Base-by-base conservation (phyloP, 2,329 filamentous ascomycete species). In the Cryphonectria radicalis region DNA sequence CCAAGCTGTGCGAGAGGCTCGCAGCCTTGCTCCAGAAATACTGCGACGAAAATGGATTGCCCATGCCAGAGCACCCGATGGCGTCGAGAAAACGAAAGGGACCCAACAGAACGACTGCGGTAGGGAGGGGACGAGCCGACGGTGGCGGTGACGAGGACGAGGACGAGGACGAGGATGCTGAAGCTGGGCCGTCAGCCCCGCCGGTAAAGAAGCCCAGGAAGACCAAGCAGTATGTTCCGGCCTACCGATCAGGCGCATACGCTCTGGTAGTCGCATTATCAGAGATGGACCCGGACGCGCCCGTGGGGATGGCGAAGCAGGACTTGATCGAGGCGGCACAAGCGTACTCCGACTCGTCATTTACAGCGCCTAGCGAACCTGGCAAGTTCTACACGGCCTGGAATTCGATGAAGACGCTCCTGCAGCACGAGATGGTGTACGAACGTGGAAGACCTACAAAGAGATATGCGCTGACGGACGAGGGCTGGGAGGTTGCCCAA, bases 361-460 rank as follows among this genome's bases (percentile, higher is more conserved):
- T 94, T 76, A 91, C 87, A 0, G 89, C 87, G 0, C 90, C 92
- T 0, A 84, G 83, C 57, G 91, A 93, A 68, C 84, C 91, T 0
- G 90, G 86, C 14, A 92, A 90, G 70, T 92, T 88, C 76, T 93
- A 93, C 76, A 95, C 93, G 0, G 93, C 93, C 0, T 96, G 93
- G 93, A 92, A 88, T 76, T 94, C 92, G 1, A 94, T 95, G 87
- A 93, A 93, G 77, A 93, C 91, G 0, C 81, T 96, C 43, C 75
- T 90, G 6, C 85, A 89, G 68, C 94, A 95, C 77, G 92, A 94
- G 70, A 82, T 95, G 4, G 91, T 95, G 0, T 90, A 90, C 70
- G 90, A 92, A 75, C 89, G 89, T 68, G 91, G 92, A 0, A 85
- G 91, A 22, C 92, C 92, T 0, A 80, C 89, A 25, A 87, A 89